Conservation (phyloP, 75 land plant species). For the Cunninghamia lanceolata region DNA sequence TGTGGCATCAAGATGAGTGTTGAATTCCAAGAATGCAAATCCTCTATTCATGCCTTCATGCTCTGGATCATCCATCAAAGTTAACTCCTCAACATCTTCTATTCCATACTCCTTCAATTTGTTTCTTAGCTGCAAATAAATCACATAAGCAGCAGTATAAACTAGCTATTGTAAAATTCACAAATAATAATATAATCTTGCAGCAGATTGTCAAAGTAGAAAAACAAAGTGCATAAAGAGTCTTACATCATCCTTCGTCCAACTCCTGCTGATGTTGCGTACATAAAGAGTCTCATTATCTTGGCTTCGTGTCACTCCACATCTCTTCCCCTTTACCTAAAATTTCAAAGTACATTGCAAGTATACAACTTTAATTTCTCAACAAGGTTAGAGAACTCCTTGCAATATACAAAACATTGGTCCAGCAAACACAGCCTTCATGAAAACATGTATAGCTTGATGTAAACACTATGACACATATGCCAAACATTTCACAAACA, state of each 20-base stretch:
- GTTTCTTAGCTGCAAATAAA: constrained; percentile 33
- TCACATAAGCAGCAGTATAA: neutral
- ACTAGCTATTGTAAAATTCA: neutral
- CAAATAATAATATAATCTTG: neutral
- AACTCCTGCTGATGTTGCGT: constrained; percentile 44
- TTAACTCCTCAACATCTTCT: constrained; percentile 41
- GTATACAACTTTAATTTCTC: neutral
- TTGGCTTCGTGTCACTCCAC: constrained; percentile 48
- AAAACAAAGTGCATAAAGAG: neutral
- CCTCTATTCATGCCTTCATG: constrained; percentile 44
- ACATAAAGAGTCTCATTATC: constrained; percentile 52
- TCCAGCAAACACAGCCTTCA: neutral
- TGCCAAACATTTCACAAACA: neutral
- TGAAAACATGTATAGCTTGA: neutral
- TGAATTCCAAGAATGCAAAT: constrained; percentile 51
- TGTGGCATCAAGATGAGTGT: constrained; percentile 49
- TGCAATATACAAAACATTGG: neutral
- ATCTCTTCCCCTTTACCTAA: constrained; percentile 40
- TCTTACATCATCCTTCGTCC: constrained; percentile 44
- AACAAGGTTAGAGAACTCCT: neutral
- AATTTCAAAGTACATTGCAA: neutral
- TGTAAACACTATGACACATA: neutral
- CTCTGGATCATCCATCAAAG: constrained; percentile 49
- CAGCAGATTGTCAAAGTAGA: neutral
- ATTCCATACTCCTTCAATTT: constrained; percentile 34